Evolutionary conservation across 495 filamentous ascomycete species (phyloP).

Genomic region (Tuber umbilicatum): DNA sequence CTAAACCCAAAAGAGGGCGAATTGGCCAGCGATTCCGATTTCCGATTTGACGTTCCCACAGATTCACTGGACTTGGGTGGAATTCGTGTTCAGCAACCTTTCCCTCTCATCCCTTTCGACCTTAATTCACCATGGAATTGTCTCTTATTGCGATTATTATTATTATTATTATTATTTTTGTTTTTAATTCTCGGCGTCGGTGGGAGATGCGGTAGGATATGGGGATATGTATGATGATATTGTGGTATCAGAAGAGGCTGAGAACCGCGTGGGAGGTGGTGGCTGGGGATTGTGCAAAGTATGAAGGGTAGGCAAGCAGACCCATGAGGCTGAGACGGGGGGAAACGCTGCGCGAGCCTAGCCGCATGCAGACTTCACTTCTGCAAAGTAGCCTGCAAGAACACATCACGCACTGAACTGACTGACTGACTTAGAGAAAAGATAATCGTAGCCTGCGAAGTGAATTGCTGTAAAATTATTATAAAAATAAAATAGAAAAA

Average conservation of each 20-base stretch:
- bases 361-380: constrained; percentile 12
- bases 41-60: not conserved
- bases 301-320: not conserved
- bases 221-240: not conserved
- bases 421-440: not conserved
- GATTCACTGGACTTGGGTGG: not conserved
- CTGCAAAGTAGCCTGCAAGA: constrained; percentile 1
- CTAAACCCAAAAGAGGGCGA: not conserved
- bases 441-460: not conserved
- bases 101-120: not conserved
- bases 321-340: constrained; percentile 32
- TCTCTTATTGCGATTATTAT: not conserved
- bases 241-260: constrained; percentile 22
- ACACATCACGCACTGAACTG: constrained; percentile 2
- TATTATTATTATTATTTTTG: not conserved
- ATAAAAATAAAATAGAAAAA: constrained; percentile 3
- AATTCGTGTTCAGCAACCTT: not conserved
- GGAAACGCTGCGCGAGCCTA: constrained; percentile 12
- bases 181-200: not conserved
- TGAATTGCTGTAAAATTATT: not conserved
- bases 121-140: not conserved
- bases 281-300: not conserved
- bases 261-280: constrained; percentile 28
- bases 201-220: not conserved
- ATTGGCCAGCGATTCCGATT: not conserved